Evolutionary conservation across 1,284 basidiomycete genomes (phyloP), one percentile per base, ranked within the genome.

Genomic region (Fomitiporia mediterranea): DNA sequence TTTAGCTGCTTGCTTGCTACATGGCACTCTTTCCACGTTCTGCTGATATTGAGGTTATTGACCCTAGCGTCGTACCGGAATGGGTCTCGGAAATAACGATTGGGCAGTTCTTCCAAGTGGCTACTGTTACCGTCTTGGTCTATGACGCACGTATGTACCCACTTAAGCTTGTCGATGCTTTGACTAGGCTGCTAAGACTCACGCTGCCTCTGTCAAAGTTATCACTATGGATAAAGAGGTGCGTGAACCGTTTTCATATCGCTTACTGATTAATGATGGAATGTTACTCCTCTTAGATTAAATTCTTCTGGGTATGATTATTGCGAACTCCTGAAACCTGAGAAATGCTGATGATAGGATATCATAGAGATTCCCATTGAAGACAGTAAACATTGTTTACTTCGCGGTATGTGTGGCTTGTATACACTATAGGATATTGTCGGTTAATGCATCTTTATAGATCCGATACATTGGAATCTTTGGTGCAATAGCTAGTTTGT

Each of bases 381-480:
- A 30, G 23, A 23, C 42, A 3, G 42, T 37, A 2, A 42, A 40
- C n/a, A 30, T 53, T 27, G 19, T 53, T n/a, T 53, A 53, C 13
- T 53, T 53, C 28, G n/a, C 23, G n/a, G 51, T 53, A 17, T 11
- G 51, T 40, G 5, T 9, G 5, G 21, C 1, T 11, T 15, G 9
- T 13, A 13, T 11, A 17, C 13, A 23, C 13, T 27, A n/a, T 30
- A 42, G 8, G 9, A 40, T 11, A n/a, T 11, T 15, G 13, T 7
- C 5, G n/a, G n/a, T n/a, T n/a, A n/a, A n/a, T 28, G 11, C 15
- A 39, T 17, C 25, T 7, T 50, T 30, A 28, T 21, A 53, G 51
- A 53, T 44, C 19, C 51, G 51, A 8, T 53, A 53, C 27, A 13
- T 43, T 3, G 51, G 51, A 17, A 53, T 53, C 39, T 21, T 53